Conservation (phyloP, 2,329 filamentous ascomycete genomes). For the Sporothrix inflata region DNA sequence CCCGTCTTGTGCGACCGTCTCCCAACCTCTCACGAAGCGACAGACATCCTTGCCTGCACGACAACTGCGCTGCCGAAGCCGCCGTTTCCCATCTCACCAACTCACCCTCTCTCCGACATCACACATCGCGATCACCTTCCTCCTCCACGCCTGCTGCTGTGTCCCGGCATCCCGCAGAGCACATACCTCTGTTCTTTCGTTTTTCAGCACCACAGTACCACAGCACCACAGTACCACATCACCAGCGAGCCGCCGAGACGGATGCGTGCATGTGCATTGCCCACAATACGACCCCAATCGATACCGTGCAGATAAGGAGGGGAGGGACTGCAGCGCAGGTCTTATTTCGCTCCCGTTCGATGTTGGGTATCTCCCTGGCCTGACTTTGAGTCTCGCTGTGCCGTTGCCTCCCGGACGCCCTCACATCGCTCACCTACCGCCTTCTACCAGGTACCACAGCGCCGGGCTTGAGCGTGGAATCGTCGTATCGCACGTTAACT, state of each 20-base stretch:
- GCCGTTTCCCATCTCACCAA: background rate
- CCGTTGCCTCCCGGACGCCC: background rate
- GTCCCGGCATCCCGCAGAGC: background rate
- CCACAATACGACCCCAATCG: constrained; percentile 11
- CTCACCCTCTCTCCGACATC: background rate
- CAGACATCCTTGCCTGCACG: background rate
- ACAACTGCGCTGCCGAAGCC: background rate
- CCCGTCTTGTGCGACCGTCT: constrained; percentile 1
- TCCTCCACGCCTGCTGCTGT: background rate
- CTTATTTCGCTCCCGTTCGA: background rate
- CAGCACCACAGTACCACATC: background rate
- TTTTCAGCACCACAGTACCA: background rate
- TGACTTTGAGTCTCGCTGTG: constrained; percentile 1
- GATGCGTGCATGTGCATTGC: constrained; percentile 23
- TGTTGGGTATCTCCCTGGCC: background rate
- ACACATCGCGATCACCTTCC: background rate
- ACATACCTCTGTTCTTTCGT: background rate
- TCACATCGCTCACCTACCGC: background rate
- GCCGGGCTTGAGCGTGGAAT: background rate
- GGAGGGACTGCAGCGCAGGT: constrained; percentile 14
- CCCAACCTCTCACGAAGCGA: background rate
- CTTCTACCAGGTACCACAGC: background rate
- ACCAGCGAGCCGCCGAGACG: background rate
- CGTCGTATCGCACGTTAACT: background rate
- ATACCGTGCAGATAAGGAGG: constrained; percentile 27